Conservation (phyloP, 169 alveolate genomes). For the Prorocentrum cordatum region DNA sequence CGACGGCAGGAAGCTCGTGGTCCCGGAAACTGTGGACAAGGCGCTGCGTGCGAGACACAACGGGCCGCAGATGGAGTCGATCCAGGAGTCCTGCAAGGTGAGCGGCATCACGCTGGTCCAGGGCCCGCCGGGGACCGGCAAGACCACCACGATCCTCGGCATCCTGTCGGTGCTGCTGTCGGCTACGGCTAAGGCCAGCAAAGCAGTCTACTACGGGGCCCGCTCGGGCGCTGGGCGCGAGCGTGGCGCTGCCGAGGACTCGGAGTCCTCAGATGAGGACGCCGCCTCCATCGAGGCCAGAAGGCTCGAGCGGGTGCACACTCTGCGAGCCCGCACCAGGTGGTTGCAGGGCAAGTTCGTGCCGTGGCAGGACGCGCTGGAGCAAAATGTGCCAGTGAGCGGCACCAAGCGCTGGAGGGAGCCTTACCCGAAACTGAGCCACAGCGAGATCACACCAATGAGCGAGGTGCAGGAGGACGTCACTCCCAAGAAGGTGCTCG, state of each 20-base stretch:
- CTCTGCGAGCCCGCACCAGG: background rate
- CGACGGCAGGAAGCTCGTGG: too few relatives aligned
- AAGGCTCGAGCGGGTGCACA: background rate
- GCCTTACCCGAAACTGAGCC: background rate
- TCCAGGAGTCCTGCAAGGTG: slow-evolving; percentile 70
- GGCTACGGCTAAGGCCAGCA: slow-evolving; percentile 66
- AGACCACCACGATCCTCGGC: slow-evolving; percentile 75
- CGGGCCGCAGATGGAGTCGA: slow-evolving; percentile 71
- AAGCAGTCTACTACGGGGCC: background rate
- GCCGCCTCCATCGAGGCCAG: background rate
- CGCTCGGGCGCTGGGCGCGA: background rate
- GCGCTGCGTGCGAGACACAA: background rate
- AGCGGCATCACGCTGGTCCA: slow-evolving; percentile 75
- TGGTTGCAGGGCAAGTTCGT: background rate
- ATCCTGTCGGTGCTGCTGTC: slow-evolving; percentile 72
- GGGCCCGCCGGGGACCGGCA: slow-evolving; percentile 77
- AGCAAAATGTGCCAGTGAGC: background rate
- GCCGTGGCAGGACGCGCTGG: background rate
- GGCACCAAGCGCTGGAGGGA: background rate
- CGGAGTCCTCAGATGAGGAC: background rate
- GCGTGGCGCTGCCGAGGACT: background rate
- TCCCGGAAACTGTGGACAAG: too few relatives aligned
- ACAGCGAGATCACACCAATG: background rate
- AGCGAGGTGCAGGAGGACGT: background rate
- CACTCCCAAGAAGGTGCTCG: slow-evolving; percentile 74